phyloP scores from a whole-genome alignment of 192 early-diverging fungal genomes.

The Powellomyces hirtus region DNA sequence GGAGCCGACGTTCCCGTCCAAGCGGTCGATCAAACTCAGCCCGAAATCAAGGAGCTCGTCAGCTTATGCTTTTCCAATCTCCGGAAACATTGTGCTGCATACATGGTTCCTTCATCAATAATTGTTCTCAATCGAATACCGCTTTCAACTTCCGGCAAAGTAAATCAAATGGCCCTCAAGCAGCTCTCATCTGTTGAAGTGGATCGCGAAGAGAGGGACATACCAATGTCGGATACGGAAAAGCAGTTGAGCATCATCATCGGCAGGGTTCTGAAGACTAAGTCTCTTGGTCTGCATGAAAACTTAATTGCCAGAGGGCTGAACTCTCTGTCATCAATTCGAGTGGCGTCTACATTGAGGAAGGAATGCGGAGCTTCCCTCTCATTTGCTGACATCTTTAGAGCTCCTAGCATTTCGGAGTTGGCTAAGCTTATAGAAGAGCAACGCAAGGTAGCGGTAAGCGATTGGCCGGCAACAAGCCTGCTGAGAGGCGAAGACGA shows the following conservation, averaged over 20 bases:
- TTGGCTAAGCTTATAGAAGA: neutral
- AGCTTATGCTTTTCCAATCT: no score
- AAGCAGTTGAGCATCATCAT: neutral
- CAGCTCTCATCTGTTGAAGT: no score
- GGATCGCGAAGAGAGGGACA: no score
- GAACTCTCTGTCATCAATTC: neutral
- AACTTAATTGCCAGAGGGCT: neutral
- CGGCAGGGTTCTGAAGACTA: neutral
- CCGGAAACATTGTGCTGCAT: no score
- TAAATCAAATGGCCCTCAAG: no score
- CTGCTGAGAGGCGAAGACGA: neutral
- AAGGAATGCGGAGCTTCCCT: neutral
- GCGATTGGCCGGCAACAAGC: neutral
- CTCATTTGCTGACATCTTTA: neutral
- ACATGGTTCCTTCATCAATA: no score
- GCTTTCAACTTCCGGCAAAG: no score
- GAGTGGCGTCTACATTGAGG: neutral
- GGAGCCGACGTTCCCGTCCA: no score
- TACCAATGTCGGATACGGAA: neutral
- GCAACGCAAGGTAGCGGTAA: neutral
- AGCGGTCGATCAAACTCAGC: no score
- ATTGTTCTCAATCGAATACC: no score
- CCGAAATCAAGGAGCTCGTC: no score
- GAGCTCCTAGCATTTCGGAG: neutral
- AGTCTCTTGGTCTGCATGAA: neutral